A percentile compares a stretch with the other conserved stretches of the same genome.
Evolutionary conservation across 139 green algal genomes (phyloP).

Genomic region (Prasinococcaceae sp.): DNA sequence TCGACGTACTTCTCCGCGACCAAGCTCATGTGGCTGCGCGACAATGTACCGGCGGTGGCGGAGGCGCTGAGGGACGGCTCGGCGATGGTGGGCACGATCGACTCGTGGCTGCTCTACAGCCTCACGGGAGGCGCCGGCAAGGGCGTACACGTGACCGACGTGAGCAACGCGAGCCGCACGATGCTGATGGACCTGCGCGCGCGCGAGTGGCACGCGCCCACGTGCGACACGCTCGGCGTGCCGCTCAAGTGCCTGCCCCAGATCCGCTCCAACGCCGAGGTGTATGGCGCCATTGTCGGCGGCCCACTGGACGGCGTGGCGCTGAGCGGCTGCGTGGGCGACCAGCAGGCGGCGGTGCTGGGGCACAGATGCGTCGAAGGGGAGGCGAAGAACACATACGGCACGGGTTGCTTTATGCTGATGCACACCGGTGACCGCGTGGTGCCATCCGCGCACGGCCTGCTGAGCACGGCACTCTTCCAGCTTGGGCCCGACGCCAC

Average conservation of each 20-base stretch:
- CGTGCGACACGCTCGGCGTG: constrained; percentile 47
- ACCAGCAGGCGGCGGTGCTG: constrained; percentile 86
- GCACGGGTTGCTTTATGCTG: constrained; percentile 93
- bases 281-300: constrained; percentile 6
- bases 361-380: constrained; percentile 65
- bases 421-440: constrained; percentile 71
- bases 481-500: constrained; percentile 48
- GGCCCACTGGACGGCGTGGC: constrained; percentile 47
- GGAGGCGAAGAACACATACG: constrained; percentile 95
- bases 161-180: constrained; percentile 81
- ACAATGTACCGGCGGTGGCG: constrained; percentile 59
- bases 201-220: constrained; percentile 55
- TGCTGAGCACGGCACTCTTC: constrained; percentile 82
- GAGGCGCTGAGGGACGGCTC: constrained; percentile 25
- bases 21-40: constrained; percentile 85
- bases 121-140: constrained; percentile 54
- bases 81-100: constrained; percentile 74
- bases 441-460: constrained; percentile 59
- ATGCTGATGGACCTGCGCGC: constrained; percentile 76
- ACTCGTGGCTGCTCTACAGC: constrained; percentile 91
- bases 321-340: constrained; percentile 81
- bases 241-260: constrained; percentile 41
- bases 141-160: constrained; percentile 73
- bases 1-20: constrained; percentile 88
- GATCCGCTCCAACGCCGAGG: constrained; percentile 36